Evolutionary conservation across 345 rosid species (phyloP).

Genomic region (Citrus unshiu): DNA sequence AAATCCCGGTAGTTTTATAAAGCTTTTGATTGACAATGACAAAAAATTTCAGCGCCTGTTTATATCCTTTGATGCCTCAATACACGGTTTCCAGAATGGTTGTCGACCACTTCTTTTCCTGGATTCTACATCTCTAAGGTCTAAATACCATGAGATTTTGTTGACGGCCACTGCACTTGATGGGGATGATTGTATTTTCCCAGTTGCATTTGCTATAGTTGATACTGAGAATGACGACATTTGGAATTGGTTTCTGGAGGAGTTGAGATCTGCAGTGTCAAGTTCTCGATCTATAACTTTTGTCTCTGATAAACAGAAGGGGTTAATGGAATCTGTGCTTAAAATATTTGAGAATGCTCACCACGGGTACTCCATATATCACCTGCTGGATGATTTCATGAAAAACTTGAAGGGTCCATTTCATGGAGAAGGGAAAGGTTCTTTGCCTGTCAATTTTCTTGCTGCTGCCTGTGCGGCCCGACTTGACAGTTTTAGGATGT

Average conservation of each 20-base stretch:
- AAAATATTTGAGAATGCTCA: conserved; percentile 64
- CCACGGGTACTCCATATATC: conserved; percentile 71
- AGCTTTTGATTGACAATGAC: conserved; percentile 52
- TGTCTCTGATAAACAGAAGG: conserved; percentile 77
- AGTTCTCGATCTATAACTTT: conserved; percentile 58
- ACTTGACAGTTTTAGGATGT: conserved; percentile 48
- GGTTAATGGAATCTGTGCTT: conserved; percentile 46
- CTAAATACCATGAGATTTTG: conserved; percentile 75
- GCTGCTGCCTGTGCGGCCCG: conserved; percentile 79
- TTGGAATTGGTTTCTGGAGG: conserved; percentile 88
- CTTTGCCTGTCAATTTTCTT: conserved; percentile 57
- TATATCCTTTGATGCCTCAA: conserved; percentile 59
- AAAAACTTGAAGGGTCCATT: conserved; percentile 71
- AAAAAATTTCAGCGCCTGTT: conserved; percentile 71
- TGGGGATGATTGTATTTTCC: conserved; percentile 75
- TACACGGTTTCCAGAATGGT: conserved; percentile 66
- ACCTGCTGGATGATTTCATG: conserved; percentile 72
- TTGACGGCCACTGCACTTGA: conserved; percentile 80
- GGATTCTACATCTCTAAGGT: conserved; percentile 62
- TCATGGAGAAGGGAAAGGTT: conserved; percentile 71
- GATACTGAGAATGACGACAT: conserved; percentile 69
- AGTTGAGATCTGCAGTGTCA: conserved; percentile 53
- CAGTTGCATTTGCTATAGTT: conserved; percentile 74
- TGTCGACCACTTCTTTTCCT: conserved; percentile 92
- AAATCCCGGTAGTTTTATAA: conserved; percentile 70